Evolutionary conservation across 306 rosid genomes (phyloP), one percentile per base, ranked within the genome.

Genomic region (Hylodesmum podocarpum): DNA sequence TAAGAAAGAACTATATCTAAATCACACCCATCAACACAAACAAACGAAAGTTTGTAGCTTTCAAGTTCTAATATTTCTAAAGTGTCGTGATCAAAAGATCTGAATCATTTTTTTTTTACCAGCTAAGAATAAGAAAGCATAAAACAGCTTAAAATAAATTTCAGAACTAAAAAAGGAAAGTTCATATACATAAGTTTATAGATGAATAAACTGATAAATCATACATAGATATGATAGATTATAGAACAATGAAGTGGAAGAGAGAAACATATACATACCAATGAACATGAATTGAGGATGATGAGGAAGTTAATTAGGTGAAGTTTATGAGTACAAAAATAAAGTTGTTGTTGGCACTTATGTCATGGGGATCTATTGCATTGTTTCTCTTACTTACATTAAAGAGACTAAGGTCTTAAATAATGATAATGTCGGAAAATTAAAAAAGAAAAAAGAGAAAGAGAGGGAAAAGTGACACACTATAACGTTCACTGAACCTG

Each of bases 401-500:
- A 34, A 70, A 76, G 55, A 31, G 43, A 72, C 39, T 55, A 33
- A 13, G 40, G 65, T 53, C 76, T 72, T 78, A 72, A 66, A 54
- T 57, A 43, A 78, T 51, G 22, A 63, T 77, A 44, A 13, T 33
- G 68, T 77, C 10, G 73, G 85, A 49, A 70, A 11, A 15, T 57
- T 1, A 10, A 16, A 8, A n/a, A n/a, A 41, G 8, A 4, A 24
- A 76, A 50, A 63, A 50, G 7, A 15, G 15, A 31, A 24, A 19
- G 10, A 6, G 0, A 15, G 47, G 3, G 61, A 63, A 33, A 55
- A 25, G 39, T 15, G 34, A 1, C 16, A 77, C 41, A 14, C 31
- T n/a, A n/a, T 2, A 14, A 80, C 27, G 49, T 86, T 80, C 87
- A 83, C 65, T 85, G 93, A 89, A 89, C 86, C 89, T 89, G 68